Evolutionary conservation across 2,329 filamentous ascomycete genomes (phyloP).

Genomic region (Aspergillus japonicus): DNA sequence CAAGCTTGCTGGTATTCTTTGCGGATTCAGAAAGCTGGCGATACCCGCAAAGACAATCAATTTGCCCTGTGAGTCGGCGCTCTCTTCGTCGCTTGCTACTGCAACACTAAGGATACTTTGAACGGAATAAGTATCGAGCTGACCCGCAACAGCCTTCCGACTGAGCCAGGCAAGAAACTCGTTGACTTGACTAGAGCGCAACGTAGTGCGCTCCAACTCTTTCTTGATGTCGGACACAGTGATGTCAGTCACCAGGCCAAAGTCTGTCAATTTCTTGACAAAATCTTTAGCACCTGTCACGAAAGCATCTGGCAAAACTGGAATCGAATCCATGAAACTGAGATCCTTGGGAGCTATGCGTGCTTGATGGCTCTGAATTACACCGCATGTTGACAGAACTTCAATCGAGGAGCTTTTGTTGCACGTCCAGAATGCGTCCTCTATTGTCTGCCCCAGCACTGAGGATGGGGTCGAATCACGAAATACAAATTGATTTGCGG

Average conservation of each 20-base stretch:
- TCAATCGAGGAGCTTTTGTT: constrained; percentile 81
- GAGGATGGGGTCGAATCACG: constrained; percentile 84
- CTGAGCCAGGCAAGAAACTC: constrained; percentile 85
- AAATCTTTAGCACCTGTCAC: constrained; percentile 67
- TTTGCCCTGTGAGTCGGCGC: constrained; percentile 60
- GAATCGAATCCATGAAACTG: constrained; percentile 83
- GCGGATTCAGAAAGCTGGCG: constrained; percentile 70
- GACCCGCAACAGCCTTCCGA: constrained; percentile 66
- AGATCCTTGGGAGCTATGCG: constrained; percentile 70
- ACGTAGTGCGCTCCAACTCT: constrained; percentile 77
- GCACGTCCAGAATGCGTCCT: constrained; percentile 94
- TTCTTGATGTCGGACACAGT: constrained; percentile 81
- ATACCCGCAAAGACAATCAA: constrained; percentile 78
- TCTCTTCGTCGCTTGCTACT: constrained; percentile 57
- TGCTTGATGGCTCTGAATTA: constrained; percentile 79
- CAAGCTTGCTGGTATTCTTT: constrained; percentile 75
- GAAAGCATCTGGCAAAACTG: constrained; percentile 76
- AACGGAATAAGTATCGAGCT: constrained; percentile 69
- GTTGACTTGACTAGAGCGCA: constrained; percentile 73
- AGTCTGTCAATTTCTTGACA: constrained; percentile 75
- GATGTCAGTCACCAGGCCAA: constrained; percentile 82
- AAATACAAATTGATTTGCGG: constrained; percentile 83
- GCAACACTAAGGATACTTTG: constrained; percentile 72
- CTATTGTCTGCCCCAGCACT: constrained; percentile 80
- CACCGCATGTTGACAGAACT: constrained; percentile 81